Evolutionary conservation across 768 basidiomycete genomes (phyloP).

Genomic region (Mycena latifolia): DNA sequence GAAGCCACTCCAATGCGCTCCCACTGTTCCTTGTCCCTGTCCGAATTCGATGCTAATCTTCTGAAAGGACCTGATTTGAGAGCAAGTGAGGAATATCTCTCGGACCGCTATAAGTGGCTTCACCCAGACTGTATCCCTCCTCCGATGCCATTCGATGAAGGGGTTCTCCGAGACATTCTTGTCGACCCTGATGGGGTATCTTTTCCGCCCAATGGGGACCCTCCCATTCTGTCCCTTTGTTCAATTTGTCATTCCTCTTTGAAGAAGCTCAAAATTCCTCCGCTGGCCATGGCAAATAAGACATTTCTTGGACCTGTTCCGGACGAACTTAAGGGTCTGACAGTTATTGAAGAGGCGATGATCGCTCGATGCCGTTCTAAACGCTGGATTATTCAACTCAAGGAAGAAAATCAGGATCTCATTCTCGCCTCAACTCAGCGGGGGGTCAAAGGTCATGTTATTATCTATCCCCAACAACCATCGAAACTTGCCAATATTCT

Average conservation of each 20-base stretch:
- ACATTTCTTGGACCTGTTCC: no score
- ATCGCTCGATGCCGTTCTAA: no score
- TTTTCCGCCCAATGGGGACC: neutral
- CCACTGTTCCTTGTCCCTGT: neutral
- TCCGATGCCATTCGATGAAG: constrained; percentile 21
- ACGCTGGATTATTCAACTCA: no score
- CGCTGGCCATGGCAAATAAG: constrained; percentile 21
- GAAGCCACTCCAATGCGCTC: neutral
- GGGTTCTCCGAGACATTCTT: constrained; percentile 8
- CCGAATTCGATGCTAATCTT: neutral
- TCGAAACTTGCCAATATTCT: constrained; percentile 6
- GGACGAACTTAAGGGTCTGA: no score
- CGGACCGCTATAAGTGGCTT: constrained; percentile 10
- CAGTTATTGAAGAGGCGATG: no score
- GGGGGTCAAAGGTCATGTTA: no score
- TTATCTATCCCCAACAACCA: no score
- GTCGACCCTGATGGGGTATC: constrained; percentile 19
- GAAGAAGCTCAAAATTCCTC: constrained; percentile 1
- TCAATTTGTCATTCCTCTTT: constrained; percentile 9
- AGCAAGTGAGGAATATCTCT: neutral
- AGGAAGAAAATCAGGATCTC: no score
- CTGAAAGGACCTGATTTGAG: constrained; percentile 10
- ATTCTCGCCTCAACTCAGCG: no score
- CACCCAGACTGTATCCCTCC: constrained; percentile 16
- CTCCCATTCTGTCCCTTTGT: constrained; percentile 16